Evolutionary conservation across 1,139 yeast genomes (phyloP), one percentile per base, ranked within the genome.

Genomic region (Pichia sp.): DNA sequence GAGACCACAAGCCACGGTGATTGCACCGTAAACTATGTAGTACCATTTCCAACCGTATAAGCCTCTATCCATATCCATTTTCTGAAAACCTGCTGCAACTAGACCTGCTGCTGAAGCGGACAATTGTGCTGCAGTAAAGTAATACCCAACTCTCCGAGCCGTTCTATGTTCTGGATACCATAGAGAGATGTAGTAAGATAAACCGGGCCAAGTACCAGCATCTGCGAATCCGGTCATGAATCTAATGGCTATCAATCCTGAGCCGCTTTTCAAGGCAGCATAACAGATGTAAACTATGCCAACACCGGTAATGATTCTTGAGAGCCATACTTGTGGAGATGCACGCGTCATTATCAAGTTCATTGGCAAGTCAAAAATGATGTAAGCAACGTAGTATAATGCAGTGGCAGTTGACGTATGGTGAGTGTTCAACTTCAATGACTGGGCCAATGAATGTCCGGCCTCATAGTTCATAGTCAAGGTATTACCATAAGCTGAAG

Each of bases 141-240:
- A 90, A 72, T 87, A 89, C 1, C 96, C 96, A 59, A 90, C 87
- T 65, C 97, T 75, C 61, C 82, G 78, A 3, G 95, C 87, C 61
- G 84, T 80, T 56, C 95, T 76, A 51, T 87, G 85, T 53, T 85
- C 80, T 1, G 96, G 96, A 65, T 90, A 90, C 95, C 96, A 90
- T 62, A 88, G 74, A 0, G 92, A 81, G 47, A 90, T 77, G 64
- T 88, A 90, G 70, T 88, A 89, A 29, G 92, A 84, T 84, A 90
- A 76, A 10, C 96, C 97, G 1, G 97, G 97, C 96, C 96, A 90
- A 2, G 90, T 84, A 42, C 97, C 97, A 10, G 96, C 96, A 51
- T 90, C 90, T 57, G 86, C 87, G 57, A 86, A 65, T 49, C 97
- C 97, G 29, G 88, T 80, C 57, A 90, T 77, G 55, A 89, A 82